A percentile compares a stretch with the other conserved stretches of the same genome.
These are phyloP conservation scores for Lagenidium giganteum DNA, from an alignment of 352 stramenopile species.

Conservation along the genomic window DNA sequence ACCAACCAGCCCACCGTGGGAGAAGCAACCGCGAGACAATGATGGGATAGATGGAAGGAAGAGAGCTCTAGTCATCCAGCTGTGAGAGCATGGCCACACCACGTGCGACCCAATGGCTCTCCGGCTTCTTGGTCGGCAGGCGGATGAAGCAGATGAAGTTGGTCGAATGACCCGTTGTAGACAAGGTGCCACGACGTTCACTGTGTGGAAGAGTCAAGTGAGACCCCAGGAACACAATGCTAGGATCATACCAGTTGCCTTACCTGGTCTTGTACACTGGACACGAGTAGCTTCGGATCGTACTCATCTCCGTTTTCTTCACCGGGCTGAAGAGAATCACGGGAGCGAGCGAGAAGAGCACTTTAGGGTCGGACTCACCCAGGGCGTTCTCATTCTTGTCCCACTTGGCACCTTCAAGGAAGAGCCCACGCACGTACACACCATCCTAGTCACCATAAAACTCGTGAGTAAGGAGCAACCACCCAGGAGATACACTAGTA, in stretches of 20 bases:
- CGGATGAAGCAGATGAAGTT: slow-evolving; percentile 95
- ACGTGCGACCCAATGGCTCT: slow-evolving; percentile 90
- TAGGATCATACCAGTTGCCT: too few relatives aligned
- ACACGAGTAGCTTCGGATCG: slow-evolving; percentile 77
- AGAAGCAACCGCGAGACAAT: neutral
- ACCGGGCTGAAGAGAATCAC: slow-evolving; percentile 82
- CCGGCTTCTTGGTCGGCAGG: slow-evolving; percentile 68
- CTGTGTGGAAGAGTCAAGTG: slow-evolving; percentile 21
- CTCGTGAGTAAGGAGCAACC: too few relatives aligned
- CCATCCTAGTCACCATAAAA: slow-evolving; percentile 45
- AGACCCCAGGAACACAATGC: neutral
- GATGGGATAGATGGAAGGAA: too few relatives aligned
- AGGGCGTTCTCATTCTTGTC: slow-evolving; percentile 64
- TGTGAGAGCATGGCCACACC: slow-evolving; percentile 92
- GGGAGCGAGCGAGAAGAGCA: slow-evolving; percentile 81
- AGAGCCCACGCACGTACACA: slow-evolving; percentile 85
- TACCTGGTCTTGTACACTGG: slow-evolving; percentile 94
- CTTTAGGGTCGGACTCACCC: slow-evolving; percentile 82
- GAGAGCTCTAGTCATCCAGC: slow-evolving; percentile 74
- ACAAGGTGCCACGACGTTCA: slow-evolving; percentile 86
- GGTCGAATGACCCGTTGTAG: slow-evolving; percentile 92
- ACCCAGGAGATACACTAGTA: slow-evolving; percentile 8
- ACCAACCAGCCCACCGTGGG: too few relatives aligned
- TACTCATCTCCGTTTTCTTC: slow-evolving; percentile 74
- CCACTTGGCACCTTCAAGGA: slow-evolving; percentile 88